phyloP scores from a whole-genome alignment of 495 filamentous ascomycete species.

The Mytilinidion resinicola region DNA sequence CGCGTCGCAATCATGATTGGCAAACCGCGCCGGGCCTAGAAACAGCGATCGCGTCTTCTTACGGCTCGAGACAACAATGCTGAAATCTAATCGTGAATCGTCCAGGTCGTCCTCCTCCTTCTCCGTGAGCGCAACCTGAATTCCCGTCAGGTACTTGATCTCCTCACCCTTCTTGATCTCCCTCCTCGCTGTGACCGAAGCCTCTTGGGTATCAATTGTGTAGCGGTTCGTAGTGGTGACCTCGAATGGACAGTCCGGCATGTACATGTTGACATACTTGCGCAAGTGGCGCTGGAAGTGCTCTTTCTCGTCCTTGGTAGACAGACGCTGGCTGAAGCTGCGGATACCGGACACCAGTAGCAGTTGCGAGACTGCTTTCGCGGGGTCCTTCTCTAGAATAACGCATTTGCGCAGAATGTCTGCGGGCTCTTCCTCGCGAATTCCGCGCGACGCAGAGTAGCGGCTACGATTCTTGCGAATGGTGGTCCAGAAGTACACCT shows the following conservation, averaged over 20 bases:
- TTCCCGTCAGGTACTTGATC: conserved; percentile 85
- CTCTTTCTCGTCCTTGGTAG: conserved; percentile 71
- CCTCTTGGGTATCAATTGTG: conserved; percentile 83
- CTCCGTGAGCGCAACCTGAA: conserved; percentile 79
- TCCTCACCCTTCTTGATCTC: conserved; percentile 72
- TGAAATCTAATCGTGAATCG: conserved; percentile 80
- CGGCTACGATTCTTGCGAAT: conserved; percentile 88
- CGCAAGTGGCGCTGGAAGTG: conserved; percentile 82
- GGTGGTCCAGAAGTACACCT: conserved; percentile 93
- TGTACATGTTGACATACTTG: conserved; percentile 88
- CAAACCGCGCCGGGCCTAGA: conserved; percentile 89
- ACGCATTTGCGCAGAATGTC: conserved; percentile 70
- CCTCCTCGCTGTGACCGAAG: conserved; percentile 74
- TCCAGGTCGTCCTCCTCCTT: conserved; percentile 81
- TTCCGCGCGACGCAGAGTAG: conserved; percentile 74
- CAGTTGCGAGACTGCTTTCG: conserved; percentile 56
- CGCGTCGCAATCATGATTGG: conserved; percentile 94
- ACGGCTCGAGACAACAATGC: conserved; percentile 86
- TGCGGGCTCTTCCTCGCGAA: conserved; percentile 73
- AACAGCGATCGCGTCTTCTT: conserved; percentile 85
- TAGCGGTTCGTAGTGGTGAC: conserved; percentile 93
- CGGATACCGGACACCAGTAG: conserved; percentile 69
- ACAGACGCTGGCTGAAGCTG: conserved; percentile 59
- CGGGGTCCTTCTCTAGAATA: conserved; percentile 65
- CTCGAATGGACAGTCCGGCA: conserved; percentile 89